These are phyloP conservation scores for Sarocladium strictum DNA, from an alignment of 2,329 filamentous ascomycete species.

Conservation along the genomic window DNA sequence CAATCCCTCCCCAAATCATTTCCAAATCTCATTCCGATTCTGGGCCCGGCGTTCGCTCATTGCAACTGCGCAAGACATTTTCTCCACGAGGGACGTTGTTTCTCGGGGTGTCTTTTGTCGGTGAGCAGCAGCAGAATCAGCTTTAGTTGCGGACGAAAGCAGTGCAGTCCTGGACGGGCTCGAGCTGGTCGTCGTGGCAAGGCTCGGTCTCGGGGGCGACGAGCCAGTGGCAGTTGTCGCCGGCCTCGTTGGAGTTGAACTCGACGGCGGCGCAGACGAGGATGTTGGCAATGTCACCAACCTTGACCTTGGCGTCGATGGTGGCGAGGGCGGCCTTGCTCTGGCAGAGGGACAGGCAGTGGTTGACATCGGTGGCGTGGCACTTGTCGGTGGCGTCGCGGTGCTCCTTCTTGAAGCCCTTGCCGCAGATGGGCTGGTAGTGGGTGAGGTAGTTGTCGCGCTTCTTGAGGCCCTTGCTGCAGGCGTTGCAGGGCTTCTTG, in stretches of 20 bases:
- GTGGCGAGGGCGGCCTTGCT: conserved; percentile 16
- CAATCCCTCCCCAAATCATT: neutral
- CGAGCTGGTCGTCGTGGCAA: conserved; percentile 17
- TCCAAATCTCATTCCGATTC: neutral
- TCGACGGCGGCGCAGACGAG: conserved; percentile 18
- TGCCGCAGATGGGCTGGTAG: conserved; percentile 21
- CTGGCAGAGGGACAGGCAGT: conserved; percentile 19
- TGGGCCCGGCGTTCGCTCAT: neutral
- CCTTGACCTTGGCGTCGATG: conserved; percentile 13
- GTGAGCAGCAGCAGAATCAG: neutral
- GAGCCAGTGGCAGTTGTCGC: conserved; percentile 20
- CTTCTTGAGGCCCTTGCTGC: conserved; percentile 1
- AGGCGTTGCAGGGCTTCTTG: neutral
- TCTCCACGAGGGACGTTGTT: neutral
- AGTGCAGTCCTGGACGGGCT: conserved; percentile 15
- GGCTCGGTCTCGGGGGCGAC: conserved; percentile 17
- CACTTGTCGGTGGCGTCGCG: conserved; percentile 12
- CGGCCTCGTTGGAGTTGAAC: conserved; percentile 14
- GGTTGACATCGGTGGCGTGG: conserved; percentile 18
- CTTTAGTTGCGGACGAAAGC: conserved; percentile 19
- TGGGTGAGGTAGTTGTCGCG: conserved; percentile 13
- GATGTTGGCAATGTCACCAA: conserved; percentile 14
- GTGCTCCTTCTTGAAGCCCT: conserved; percentile 18
- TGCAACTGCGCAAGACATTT: neutral
- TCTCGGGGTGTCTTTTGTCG: neutral